Evolutionary conservation across 2,329 filamentous ascomycete species (phyloP).

Genomic region (Hypoxylon sp.): DNA sequence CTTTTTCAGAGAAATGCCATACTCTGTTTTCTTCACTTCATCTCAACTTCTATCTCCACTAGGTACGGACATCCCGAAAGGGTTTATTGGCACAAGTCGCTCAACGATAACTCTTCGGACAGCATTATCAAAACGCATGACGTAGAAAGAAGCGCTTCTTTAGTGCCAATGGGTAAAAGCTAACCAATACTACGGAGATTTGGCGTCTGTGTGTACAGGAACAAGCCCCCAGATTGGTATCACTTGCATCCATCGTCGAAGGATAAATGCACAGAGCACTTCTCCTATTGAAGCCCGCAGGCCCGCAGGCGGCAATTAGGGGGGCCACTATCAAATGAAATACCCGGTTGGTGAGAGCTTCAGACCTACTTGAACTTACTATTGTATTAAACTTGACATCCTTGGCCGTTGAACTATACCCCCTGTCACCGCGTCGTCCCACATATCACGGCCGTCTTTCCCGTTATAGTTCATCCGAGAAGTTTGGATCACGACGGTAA

Average conservation of each 20-base stretch:
- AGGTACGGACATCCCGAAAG: not conserved
- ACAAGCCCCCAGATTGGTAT: conserved; percentile 6
- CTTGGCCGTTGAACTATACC: not conserved
- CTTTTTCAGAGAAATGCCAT: not conserved
- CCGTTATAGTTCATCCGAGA: conserved; percentile 33
- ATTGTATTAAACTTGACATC: conserved; percentile 26
- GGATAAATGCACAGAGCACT: conserved; percentile 21
- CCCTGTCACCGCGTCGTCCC: conserved; percentile 25
- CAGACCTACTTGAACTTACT: conserved; percentile 20
- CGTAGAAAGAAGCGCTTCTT: conserved; percentile 12
- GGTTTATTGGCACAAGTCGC: not conserved
- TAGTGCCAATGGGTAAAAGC: conserved; percentile 15
- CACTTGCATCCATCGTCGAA: conserved; percentile 17
- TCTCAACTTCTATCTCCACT: not conserved
- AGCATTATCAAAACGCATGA: not conserved
- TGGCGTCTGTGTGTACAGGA: conserved; percentile 35
- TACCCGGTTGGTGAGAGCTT: conserved; percentile 35
- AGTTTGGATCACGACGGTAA: conserved; percentile 13
- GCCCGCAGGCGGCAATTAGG: conserved; percentile 20
- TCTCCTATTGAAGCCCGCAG: conserved; percentile 9
- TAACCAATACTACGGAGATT: conserved; percentile 25
- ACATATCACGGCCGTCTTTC: conserved; percentile 34
- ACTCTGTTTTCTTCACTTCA: not conserved
- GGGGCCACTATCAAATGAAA: conserved; percentile 23
- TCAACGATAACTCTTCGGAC: not conserved